These are phyloP conservation scores for Chaetoscypha palmicola DNA, from an alignment of 2,329 filamentous ascomycete genomes.

Conservation along the genomic window DNA sequence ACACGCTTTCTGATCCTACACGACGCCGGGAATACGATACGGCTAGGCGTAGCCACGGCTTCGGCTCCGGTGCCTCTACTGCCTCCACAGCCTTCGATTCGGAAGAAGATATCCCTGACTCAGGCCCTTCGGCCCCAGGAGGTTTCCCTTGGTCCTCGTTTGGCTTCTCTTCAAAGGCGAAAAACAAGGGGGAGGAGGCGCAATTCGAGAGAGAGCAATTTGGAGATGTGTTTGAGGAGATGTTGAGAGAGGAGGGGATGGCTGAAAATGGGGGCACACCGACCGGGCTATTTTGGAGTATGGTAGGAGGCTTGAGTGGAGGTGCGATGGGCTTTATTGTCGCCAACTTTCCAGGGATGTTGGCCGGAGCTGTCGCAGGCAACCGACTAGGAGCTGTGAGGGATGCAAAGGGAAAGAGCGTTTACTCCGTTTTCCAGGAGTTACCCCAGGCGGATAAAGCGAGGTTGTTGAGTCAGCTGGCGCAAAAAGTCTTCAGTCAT, in stretches of 20 bases:
- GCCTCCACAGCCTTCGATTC: constrained; percentile 38
- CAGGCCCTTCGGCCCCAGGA: constrained; percentile 33
- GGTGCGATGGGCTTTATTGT: constrained; percentile 92
- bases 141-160: constrained; percentile 72
- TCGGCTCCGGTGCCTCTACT: constrained; percentile 36
- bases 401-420: constrained; percentile 88
- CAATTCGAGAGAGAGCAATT: constrained; percentile 73
- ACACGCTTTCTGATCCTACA: constrained; percentile 72
- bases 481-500: constrained; percentile 78
- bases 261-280: constrained; percentile 58
- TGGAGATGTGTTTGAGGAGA: constrained; percentile 79
- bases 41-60: constrained; percentile 54
- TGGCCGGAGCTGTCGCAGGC: constrained; percentile 87
- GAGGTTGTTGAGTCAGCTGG: constrained; percentile 73
- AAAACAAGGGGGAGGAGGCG: constrained; percentile 45
- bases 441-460: constrained; percentile 77
- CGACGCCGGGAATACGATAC: constrained; percentile 80
- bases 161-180: constrained; percentile 42
- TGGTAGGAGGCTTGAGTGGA: constrained; percentile 79
- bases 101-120: constrained; percentile 34
- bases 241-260: constrained; percentile 82
- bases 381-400: constrained; percentile 85
- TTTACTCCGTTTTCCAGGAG: constrained; percentile 77
- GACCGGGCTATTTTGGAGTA: constrained; percentile 75
- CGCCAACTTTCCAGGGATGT: constrained; percentile 79